Conservation (phyloP, 805 yeast species). For the Starmerella sirachaensis region DNA sequence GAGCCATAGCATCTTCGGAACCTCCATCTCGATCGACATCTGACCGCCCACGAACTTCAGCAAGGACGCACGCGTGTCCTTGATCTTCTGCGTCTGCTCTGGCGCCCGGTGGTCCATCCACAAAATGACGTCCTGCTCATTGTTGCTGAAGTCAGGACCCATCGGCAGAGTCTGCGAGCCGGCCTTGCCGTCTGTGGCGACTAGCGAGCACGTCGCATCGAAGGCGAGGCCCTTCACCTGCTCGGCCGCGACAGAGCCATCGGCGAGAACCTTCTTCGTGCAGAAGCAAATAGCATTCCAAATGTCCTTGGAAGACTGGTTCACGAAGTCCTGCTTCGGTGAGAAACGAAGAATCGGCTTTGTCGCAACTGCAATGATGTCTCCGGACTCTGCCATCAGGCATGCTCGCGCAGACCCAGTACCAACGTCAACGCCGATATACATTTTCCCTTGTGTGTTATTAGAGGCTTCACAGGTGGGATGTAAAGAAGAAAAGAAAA, state of each 20-base stretch:
- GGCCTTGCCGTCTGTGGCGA: constrained; percentile 48
- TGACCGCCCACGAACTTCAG: constrained; percentile 91
- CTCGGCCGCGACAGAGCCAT: constrained; percentile 57
- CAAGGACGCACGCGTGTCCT: constrained; percentile 64
- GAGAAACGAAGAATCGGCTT: constrained; percentile 56
- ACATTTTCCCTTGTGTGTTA: constrained; percentile 24
- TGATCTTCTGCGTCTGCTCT: constrained; percentile 66
- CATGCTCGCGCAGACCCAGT: constrained; percentile 97
- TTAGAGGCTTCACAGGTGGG: neutral
- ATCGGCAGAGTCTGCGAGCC: constrained; percentile 68
- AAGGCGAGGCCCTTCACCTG: constrained; percentile 80
- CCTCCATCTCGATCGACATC: constrained; percentile 97
- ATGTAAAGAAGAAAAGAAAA: neutral
- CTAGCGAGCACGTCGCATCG: constrained; percentile 95
- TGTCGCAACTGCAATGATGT: constrained; percentile 60
- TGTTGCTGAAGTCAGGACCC: constrained; percentile 75
- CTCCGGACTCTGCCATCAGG: constrained; percentile 70
- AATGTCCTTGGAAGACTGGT: constrained; percentile 78
- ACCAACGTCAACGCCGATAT: constrained; percentile 89
- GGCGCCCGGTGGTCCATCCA: constrained; percentile 99
- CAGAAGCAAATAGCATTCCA: constrained; percentile 78
- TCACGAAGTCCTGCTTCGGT: constrained; percentile 42
- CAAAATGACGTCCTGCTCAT: constrained; percentile 68
- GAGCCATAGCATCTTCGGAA: constrained; percentile 95
- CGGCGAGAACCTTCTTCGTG: constrained; percentile 60